Evolutionary conservation across 768 basidiomycete genomes (phyloP), one percentile per base, ranked within the genome.

Genomic region (Boletus rubescentipes): DNA sequence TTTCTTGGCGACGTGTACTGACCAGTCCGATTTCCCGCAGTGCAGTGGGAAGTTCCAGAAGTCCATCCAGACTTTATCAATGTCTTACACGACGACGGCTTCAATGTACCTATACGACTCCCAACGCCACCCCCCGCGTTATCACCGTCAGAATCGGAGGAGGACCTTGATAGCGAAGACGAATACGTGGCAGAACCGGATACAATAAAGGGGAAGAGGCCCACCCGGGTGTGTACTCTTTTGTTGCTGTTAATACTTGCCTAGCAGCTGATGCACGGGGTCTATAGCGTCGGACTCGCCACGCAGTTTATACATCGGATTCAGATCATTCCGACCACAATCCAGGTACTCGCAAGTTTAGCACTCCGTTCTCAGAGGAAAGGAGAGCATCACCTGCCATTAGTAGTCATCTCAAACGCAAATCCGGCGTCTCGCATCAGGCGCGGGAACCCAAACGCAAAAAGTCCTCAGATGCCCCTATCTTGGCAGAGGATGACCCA

Each of bases 41-140:
- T 83, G 83, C 69, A 78, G 59, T 91, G 87, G 87, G 89, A 92
- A 65, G 86, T 82, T 1, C 71, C 76, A 26, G 82, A 83, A 18
- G 82, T 79, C 5, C 57, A 85, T 40, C 82, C 87, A 57, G 79
- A 78, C 55, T 61, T 63, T 41, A 66, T 63, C 60, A 43, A 65
- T 29, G 38, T 60, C 21, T 58, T 47, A 20, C 53, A 60, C 40
- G 54, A 65, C 5, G 71, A 46, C 59, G 65, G 23, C 42, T 65
- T 36, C 59, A 66, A 45, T 49, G 60, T 31, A 32, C 54, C 46
- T 34, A 16, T 21, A 41, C 60, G 46, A 16, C 55, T 39, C 39
- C 49, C 67, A 38, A 65, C 60, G 37, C 68, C 74, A 46, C 69
- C 68, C 18, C 71, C 71, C 29, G 72, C 67, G 1, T 47, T 69